Conservation (phyloP, 192 early-diverging fungal species). For the Phlyctochytrium planicorne region DNA sequence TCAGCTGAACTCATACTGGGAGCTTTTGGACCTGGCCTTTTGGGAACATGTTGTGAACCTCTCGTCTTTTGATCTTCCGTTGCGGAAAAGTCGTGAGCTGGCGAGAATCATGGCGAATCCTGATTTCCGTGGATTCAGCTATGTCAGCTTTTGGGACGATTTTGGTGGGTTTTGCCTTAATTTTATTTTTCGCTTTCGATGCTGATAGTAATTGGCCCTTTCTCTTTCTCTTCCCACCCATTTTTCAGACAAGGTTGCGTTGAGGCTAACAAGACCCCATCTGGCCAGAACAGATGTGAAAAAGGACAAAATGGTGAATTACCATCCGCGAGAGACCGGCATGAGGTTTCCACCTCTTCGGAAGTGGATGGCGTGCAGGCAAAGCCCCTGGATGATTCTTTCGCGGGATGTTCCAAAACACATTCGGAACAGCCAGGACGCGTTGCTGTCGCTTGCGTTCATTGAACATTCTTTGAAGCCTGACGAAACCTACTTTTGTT, state of each 20-base stretch:
- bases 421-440: slow-evolving; percentile 14
- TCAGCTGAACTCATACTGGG: slow-evolving; percentile 40
- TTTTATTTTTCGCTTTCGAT: too few species aligned
- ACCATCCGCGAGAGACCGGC: slow-evolving; percentile 4
- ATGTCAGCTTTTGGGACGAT: slow-evolving; percentile 44
- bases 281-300: neutral
- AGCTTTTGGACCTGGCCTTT: slow-evolving; percentile 5
- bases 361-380: neutral
- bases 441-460: slow-evolving; percentile 23
- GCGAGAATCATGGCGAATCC: slow-evolving; percentile 19
- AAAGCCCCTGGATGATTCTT: slow-evolving; percentile 16
- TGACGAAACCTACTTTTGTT: slow-evolving; percentile 34
- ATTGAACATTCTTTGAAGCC: slow-evolving; percentile 36
- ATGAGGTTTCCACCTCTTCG: neutral
- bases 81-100: slow-evolving; percentile 36
- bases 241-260: neutral
- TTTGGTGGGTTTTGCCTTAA: neutral
- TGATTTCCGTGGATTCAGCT: slow-evolving; percentile 22
- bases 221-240: neutral
- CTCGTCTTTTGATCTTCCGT: slow-evolving; percentile 39
- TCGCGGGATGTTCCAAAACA: slow-evolving; percentile 25
- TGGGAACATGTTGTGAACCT: slow-evolving; percentile 47
- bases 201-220: slow-evolving; percentile 16
- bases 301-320: slow-evolving; percentile 5
- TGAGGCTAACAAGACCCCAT: slow-evolving; percentile 1